Base-by-base conservation (phyloP, 2,329 filamentous ascomycete species). In the Didymellaceae sp. region DNA sequence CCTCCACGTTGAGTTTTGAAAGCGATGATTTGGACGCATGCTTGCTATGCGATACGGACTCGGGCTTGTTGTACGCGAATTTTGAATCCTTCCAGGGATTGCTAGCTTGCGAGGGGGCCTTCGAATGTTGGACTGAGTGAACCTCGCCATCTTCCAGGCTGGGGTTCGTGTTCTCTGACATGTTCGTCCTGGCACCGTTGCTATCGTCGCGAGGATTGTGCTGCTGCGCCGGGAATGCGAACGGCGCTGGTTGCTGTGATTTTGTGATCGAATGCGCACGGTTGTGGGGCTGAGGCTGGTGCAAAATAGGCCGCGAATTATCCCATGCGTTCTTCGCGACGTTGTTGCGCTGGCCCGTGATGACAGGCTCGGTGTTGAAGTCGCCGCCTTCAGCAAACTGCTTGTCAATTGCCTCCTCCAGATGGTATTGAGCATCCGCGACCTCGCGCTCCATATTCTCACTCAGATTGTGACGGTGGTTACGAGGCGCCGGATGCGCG, bases 1-100 rank as follows among this genome's bases (percentile, higher is more conserved):
- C 93, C 55, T 88, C 85, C 22, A 95, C 91, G 63, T 97, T 97
- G 61, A 97, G 82, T 60, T 87, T 92, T 1, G 91, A 90, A 33
- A 86, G 73, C 0, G 80, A 92, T 3, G 86, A 79, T 62, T 88
- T 90, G 67, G 86, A 87, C 14, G 79, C 81, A 65, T 91, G 88
- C 57, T 82, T 83, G 65, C 66, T 71, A 52, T 75, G 72, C 38
- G 64, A 57, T 6, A 62, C 62, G 31, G 67, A 66, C n/a, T 55
- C 52, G 38, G 69, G 57, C 45, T 70, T 73, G 43, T 58, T 63
- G 39, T 69, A 66, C 5, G 63, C 63, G 28, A 72, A 67, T 34
- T 72, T 71, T 22, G 63, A 62, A 43, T 72, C 69, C 40, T 63
- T 71, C 70, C 70, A 72, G 13, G 63, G 63, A 43, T 67, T 73